These are phyloP conservation scores for Mycena latifolia DNA, from an alignment of 768 basidiomycete genomes.

Conservation along the genomic window DNA sequence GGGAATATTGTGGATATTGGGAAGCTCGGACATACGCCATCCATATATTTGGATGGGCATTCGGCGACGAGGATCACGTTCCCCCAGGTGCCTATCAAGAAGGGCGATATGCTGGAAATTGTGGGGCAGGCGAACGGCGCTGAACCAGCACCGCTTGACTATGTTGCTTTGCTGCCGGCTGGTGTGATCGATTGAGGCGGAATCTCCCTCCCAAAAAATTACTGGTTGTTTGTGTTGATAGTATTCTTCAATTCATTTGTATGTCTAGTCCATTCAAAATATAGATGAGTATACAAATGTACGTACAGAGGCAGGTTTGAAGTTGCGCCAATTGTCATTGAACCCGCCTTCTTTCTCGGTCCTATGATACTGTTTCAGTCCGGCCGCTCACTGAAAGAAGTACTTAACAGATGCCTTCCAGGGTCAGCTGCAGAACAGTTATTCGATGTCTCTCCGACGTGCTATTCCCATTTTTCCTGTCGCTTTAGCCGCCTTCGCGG, in stretches of 20 bases:
- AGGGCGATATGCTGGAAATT: conserved; percentile 33
- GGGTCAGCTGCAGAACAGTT: no score
- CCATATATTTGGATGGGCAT: conserved; percentile 32
- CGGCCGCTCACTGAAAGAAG: no score
- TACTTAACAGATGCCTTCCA: no score
- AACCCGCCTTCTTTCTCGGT: conserved; percentile 14
- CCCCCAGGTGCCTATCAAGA: conserved; percentile 25
- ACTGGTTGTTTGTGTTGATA: conserved; percentile 17
- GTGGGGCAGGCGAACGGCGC: conserved; percentile 33
- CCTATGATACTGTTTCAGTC: no score
- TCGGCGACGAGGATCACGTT: conserved; percentile 36
- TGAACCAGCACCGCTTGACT: conserved; percentile 35
- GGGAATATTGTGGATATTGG: conserved; percentile 34
- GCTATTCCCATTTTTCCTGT: no score
- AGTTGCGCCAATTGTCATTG: conserved; percentile 16
- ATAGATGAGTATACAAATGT: conserved; percentile 10
- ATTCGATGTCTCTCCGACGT: no score
- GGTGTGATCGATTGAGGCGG: conserved; percentile 32
- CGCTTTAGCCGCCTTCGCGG: no score
- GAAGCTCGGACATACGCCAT: conserved; percentile 34
- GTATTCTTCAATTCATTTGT: conserved; percentile 24
- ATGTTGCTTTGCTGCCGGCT: conserved; percentile 32
- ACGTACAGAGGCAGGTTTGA: conserved; percentile 18
- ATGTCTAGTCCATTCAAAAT: conserved; percentile 18
- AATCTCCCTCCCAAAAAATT: conserved; percentile 18